phyloP scores from a whole-genome alignment of 169 alveolate species.

The Perkinsus chesapeaki region DNA sequence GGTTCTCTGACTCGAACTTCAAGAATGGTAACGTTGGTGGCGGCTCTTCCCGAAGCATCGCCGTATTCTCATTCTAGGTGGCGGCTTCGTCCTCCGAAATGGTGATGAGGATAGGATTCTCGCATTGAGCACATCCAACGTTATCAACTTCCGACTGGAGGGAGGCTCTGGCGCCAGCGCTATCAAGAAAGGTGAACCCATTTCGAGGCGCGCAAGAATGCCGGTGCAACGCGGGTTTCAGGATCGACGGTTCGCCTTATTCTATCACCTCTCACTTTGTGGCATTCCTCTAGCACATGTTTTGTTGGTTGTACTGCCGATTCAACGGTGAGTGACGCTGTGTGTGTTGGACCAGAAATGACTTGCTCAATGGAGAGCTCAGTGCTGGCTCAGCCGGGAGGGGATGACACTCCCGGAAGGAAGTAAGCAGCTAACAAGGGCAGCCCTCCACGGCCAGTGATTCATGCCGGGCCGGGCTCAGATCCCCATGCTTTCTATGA shows the following conservation, averaged over 20 bases:
- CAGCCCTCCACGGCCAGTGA: background rate
- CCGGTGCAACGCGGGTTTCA: background rate
- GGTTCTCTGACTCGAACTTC: background rate
- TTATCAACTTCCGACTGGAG: background rate
- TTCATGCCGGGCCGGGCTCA: background rate
- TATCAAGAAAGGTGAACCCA: background rate
- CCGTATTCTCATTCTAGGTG: background rate
- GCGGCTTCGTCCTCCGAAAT: background rate
- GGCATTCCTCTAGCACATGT: background rate
- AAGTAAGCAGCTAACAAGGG: background rate
- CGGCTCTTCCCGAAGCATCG: background rate
- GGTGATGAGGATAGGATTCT: background rate
- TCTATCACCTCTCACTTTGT: background rate
- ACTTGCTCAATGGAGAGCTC: background rate
- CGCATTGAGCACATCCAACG: background rate
- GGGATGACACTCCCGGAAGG: background rate
- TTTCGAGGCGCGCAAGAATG: background rate
- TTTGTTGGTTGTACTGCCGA: background rate
- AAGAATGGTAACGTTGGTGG: background rate
- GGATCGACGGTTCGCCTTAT: background rate
- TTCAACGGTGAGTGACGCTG: background rate
- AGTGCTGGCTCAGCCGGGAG: background rate
- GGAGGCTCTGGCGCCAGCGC: background rate
- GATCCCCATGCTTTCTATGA: too few species aligned
- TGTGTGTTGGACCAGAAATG: background rate